These are phyloP conservation scores for Cavenderia fasciculata DNA, from an alignment of 78 protist species.

Conservation along the genomic window DNA sequence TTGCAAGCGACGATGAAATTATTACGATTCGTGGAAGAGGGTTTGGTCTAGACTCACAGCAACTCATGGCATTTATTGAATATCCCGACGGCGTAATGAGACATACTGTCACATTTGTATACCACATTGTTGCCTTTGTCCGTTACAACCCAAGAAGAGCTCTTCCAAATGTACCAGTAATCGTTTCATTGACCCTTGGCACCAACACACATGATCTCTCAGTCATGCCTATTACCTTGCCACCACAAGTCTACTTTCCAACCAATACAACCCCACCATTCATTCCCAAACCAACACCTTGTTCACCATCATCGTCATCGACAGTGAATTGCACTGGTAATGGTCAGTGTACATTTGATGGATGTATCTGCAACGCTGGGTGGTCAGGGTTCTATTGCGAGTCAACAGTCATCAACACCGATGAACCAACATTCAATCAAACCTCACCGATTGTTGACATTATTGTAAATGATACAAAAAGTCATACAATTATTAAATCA, in stretches of 20 bases:
- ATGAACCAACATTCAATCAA: neutral
- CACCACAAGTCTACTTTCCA: neutral
- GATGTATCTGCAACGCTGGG: slow-evolving; percentile 10
- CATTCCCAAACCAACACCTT: slow-evolving; percentile 6
- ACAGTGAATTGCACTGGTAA: neutral
- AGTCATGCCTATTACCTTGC: neutral
- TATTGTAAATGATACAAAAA: neutral
- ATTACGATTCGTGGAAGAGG: no score
- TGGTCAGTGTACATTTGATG: neutral
- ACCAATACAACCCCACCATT: no score
- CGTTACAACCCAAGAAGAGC: no score
- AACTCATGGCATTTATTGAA: no score
- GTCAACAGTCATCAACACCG: neutral
- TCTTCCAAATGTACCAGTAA: no score
- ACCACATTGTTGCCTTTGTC: no score
- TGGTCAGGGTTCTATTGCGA: slow-evolving; percentile 24
- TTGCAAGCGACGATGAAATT: no score
- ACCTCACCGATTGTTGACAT: neutral
- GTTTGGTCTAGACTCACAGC: no score
- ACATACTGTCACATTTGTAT: no score
- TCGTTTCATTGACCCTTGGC: no score
- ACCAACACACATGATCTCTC: neutral
- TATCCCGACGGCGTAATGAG: neutral
- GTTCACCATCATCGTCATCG: neutral
- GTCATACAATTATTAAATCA: neutral